Percentiles rank a stretch among this genome's conserved stretches.
Conservation (phyloP, 1,139 yeast species). For the Scheffersomyces quercinus region DNA sequence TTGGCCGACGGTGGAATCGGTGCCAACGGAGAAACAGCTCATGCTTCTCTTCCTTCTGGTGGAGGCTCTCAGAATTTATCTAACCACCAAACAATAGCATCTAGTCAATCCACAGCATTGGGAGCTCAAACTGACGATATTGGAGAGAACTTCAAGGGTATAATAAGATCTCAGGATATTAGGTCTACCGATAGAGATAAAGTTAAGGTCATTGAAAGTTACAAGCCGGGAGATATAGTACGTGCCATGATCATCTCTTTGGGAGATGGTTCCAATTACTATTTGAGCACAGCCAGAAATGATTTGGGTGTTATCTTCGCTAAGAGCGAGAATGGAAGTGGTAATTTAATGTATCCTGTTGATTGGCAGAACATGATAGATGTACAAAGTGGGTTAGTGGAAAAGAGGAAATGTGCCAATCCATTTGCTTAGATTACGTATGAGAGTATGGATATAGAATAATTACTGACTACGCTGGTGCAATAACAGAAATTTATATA, state of each 20-base stretch:
- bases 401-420: conserved; percentile 88
- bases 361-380: conserved; percentile 97
- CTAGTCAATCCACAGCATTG: conserved; percentile 32
- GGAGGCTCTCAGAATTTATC: conserved; percentile 54
- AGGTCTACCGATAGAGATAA: conserved; percentile 89
- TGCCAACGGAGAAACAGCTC: conserved; percentile 53
- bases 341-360: conserved; percentile 80
- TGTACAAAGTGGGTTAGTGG: conserved; percentile 69
- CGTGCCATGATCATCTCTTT: conserved; percentile 79
- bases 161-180: conserved; percentile 85
- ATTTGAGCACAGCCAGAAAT: conserved; percentile 84
- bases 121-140: conserved; percentile 58
- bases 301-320: conserved; percentile 96
- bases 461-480: too few species aligned
- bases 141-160: conserved; percentile 90
- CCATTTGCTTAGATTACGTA: conserved; percentile 49
- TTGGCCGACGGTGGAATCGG: conserved; percentile 69
- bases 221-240: conserved; percentile 90
- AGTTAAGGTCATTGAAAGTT: conserved; percentile 75
- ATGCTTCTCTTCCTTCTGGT: conserved; percentile 38
- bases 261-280: conserved; percentile 93
- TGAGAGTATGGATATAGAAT: too few species aligned
- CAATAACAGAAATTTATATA: too few species aligned
- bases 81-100: conserved; percentile 48
- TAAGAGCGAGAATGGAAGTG: conserved; percentile 64